Conservation (phyloP, 2,329 filamentous ascomycete species). For the Escovopsis weberi region DNA sequence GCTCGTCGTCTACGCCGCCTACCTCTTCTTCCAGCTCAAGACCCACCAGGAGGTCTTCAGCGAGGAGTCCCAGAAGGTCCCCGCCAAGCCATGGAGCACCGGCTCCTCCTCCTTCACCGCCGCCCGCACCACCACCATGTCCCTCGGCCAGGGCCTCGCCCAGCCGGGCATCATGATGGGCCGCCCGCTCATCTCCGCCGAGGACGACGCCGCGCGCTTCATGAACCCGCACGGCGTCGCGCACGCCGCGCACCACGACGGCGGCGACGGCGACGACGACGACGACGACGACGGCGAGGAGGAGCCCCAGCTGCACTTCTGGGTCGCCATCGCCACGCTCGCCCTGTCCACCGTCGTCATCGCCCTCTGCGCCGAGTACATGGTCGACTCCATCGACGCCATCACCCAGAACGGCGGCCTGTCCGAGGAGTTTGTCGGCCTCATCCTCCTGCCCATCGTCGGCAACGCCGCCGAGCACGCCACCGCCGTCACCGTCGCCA, state of each 20-base stretch:
- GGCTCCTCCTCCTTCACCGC: constrained; percentile 8
- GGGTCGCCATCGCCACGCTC: constrained; percentile 59
- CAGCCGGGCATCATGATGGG: constrained; percentile 25
- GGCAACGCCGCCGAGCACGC: constrained; percentile 73
- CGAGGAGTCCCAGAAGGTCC: constrained; percentile 62
- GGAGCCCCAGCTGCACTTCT: constrained; percentile 57
- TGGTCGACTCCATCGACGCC: constrained; percentile 58
- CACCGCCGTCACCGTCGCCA: constrained; percentile 63
- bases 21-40: constrained; percentile 83
- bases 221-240: constrained; percentile 21
- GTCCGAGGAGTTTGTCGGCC: constrained; percentile 61
- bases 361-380: constrained; percentile 66
- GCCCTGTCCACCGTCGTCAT: constrained; percentile 62
- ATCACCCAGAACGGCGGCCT: constrained; percentile 47
- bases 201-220: constrained; percentile 27
- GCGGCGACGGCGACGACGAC: constrained; percentile 53
- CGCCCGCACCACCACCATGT: too few species aligned
- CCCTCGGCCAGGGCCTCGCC: constrained; percentile 24
- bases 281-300: constrained; percentile 53
- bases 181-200: constrained; percentile 16
- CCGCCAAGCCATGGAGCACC: constrained; percentile 35
- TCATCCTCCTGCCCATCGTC: constrained; percentile 72
- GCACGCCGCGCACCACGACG: constrained; percentile 44
- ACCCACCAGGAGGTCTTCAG: constrained; percentile 73
- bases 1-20: constrained; percentile 67